A percentile compares a stretch with the other conserved stretches of the same genome.
Evolutionary conservation across 257 asterid genomes (phyloP).

Genomic region (Gentiana macrophylla): DNA sequence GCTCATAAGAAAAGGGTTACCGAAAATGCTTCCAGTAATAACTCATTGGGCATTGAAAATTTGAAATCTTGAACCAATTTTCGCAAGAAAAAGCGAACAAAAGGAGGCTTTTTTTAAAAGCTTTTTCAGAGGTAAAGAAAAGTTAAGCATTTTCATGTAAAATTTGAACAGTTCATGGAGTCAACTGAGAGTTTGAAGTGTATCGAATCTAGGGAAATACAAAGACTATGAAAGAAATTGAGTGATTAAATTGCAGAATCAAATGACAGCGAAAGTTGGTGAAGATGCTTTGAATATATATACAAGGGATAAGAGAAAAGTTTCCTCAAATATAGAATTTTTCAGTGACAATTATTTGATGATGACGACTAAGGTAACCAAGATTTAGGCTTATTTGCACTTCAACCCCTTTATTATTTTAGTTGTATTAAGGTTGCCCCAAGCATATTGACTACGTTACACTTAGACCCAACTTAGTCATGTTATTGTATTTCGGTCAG

Average conservation of each 20-base stretch:
- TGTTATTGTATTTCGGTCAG: too few species aligned
- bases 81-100: conserved; percentile 8
- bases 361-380: not conserved
- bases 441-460: too few species aligned
- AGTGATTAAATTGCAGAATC: not conserved
- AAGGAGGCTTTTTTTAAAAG: conserved; percentile 3
- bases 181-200: not conserved
- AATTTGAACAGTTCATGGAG: too few species aligned
- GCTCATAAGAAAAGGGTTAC: conserved; percentile 18
- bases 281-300: not conserved
- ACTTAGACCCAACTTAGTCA: too few species aligned
- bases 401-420: too few species aligned
- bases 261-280: not conserved
- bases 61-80: conserved; percentile 24
- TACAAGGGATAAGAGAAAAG: not conserved
- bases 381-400: too few species aligned
- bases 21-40: conserved; percentile 16
- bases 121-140: not conserved
- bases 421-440: too few species aligned
- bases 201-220: not conserved
- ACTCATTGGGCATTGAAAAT: conserved; percentile 24
- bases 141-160: too few species aligned
- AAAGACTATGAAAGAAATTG: not conserved
- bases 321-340: not conserved
- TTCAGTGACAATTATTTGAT: not conserved